Conservation (phyloP, 352 stramenopile species). For the Phytophthora podocarpi region DNA sequence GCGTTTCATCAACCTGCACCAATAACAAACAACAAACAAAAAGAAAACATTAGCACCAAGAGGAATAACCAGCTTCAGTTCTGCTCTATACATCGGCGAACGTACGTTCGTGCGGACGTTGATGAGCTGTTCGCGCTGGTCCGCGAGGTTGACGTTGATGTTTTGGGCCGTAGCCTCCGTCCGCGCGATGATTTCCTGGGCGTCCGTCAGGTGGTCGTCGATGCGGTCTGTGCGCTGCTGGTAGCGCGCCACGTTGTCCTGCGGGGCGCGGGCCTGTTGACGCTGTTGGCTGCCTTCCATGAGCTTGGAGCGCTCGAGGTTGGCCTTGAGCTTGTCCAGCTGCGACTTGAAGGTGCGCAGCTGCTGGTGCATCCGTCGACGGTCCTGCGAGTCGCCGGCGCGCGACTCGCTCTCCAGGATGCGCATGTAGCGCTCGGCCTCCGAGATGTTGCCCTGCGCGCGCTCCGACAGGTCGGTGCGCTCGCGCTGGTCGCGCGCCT, state of each 20-base stretch:
- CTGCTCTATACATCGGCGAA: neutral
- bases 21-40: neutral
- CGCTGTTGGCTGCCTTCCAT: conserved; percentile 77
- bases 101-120: conserved; percentile 80
- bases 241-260: conserved; percentile 78
- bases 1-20: conserved; percentile 64
- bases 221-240: conserved; percentile 74
- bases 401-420: conserved; percentile 86
- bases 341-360: conserved; percentile 84
- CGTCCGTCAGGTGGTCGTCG: conserved; percentile 72
- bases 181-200: conserved; percentile 67
- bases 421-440: conserved; percentile 82
- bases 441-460: conserved; percentile 71
- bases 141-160: conserved; percentile 65
- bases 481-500: conserved; percentile 41
- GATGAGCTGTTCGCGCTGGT: conserved; percentile 76
- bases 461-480: conserved; percentile 57
- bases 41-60: neutral
- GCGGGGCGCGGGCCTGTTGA: conserved; percentile 44
- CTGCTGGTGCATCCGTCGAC: conserved; percentile 86
- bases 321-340: conserved; percentile 87
- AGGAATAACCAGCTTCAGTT: neutral
- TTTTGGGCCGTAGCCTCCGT: conserved; percentile 76
- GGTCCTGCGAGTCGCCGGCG: conserved; percentile 77
- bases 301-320: conserved; percentile 77